These are phyloP conservation scores for Entomortierella chlamydospora DNA, from an alignment of 192 early-diverging fungal genomes.

Conservation along the genomic window DNA sequence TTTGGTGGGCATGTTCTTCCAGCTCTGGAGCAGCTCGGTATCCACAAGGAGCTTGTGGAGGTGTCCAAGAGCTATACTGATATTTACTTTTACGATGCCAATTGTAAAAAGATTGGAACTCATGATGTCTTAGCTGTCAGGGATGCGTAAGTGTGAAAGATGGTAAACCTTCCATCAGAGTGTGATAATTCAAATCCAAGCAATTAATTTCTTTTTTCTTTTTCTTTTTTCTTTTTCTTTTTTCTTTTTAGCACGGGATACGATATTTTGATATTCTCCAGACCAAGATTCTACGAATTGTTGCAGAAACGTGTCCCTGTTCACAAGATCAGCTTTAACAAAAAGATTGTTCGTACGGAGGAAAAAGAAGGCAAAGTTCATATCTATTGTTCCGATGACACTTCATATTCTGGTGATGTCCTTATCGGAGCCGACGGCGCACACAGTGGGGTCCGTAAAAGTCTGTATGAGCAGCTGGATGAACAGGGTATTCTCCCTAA, in stretches of 20 bases:
- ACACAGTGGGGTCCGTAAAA: neutral
- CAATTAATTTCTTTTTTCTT: too few relatives aligned
- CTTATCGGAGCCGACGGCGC: neutral
- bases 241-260: neutral
- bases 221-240: too few relatives aligned
- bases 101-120: too few relatives aligned
- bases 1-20: neutral
- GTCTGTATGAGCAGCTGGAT: neutral
- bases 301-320: neutral
- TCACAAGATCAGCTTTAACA: neutral
- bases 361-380: neutral
- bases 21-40: neutral
- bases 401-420: neutral
- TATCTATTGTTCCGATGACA: neutral
- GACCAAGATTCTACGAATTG: neutral
- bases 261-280: neutral
- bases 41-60: neutral
- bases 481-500: slow-evolving; percentile 1
- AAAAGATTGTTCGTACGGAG: neutral
- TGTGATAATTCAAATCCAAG: too few relatives aligned
- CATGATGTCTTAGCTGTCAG: too few relatives aligned
- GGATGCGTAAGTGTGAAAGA: too few relatives aligned
- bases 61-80: neutral
- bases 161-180: too few relatives aligned
- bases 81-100: neutral